Base-by-base conservation (phyloP, 2,329 filamentous ascomycete species). In the Davidsoniella australis region DNA sequence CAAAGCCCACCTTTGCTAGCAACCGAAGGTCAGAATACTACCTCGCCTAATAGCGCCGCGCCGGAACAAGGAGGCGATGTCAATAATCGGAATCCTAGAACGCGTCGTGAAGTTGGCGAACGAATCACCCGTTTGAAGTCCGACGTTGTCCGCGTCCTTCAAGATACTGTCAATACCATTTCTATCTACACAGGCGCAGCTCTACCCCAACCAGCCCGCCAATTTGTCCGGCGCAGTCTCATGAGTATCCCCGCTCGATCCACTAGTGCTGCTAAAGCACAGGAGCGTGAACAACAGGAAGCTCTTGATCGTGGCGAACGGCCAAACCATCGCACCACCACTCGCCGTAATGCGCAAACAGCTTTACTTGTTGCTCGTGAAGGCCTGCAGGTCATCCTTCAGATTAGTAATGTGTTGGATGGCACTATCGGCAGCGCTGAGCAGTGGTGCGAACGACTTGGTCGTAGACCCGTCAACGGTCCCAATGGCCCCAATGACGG, bases 101-200 rank as follows among this genome's bases (percentile, higher is more conserved):
- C 51, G 40, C 37, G 45, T 41, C 10, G 44, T 50, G 69, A 73
- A 53, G 64, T 79, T 16, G 71, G 70, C 3, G 73, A 76, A 44
- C 72, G 73, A 49, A 85, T 95, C 43, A 76, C 80, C 10, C 70
- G 68, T 1, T 68, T 86, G 42, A 79, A 78, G 57, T 68, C 69
- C 4, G 83, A 88, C 51, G 76, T 91, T 2, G 74, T 94, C 54
- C 80, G 82, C 57, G 82, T 80, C 0, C 71, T 96, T 10, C 85
- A 88, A 56, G 78, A 80, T 48, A 85, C 88, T 26, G 84, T 94
- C 38, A 78, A 84, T 54, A 81, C 83, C 5, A 85, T 98, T 0
- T 93, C 85, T 50, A 85, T 81, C 56, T 94, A 94, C 57, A 84
- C 88, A 0, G 88, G 88, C n/a, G 85, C 86, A 38, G 85, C 88